Conservation (phyloP, 768 basidiomycete species). For the Auricularia sp. region DNA sequence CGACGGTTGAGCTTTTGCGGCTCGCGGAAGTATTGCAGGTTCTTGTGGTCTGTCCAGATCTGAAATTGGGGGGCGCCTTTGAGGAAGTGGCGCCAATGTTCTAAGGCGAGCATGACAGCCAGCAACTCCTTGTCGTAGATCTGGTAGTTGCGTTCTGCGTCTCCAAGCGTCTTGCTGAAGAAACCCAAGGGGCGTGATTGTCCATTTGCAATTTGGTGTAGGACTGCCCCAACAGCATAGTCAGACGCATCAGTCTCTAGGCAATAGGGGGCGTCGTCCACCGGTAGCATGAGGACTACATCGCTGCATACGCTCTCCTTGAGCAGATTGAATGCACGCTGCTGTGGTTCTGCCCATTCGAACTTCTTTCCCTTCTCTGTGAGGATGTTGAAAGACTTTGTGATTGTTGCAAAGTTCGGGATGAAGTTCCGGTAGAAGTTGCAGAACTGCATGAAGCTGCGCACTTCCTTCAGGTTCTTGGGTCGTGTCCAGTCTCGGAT, state of each 20-base stretch:
- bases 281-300: background rate
- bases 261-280: background rate
- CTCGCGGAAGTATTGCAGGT: constrained; percentile 11
- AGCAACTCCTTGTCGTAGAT: no score
- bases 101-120: no score
- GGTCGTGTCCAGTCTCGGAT: constrained; percentile 22
- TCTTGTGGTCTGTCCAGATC: constrained; percentile 11
- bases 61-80: background rate
- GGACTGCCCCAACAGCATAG: constrained; percentile 15
- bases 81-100: background rate
- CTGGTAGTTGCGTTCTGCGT: constrained; percentile 1
- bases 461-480: constrained; percentile 10
- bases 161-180: background rate
- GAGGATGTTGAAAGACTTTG: constrained; percentile 19
- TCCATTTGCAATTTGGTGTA: constrained; percentile 1
- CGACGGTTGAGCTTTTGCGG: no score
- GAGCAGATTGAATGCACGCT: constrained; percentile 1
- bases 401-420: constrained; percentile 21
- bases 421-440: no score
- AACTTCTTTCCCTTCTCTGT: constrained; percentile 3
- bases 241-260: constrained; percentile 6
- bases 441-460: constrained; percentile 17
- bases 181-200: background rate
- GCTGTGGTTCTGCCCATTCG: background rate
- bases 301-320: background rate